A percentile compares a stretch with the other conserved stretches of the same genome.
Conservation (phyloP, 192 early-diverging fungal species). For the Umbelopsis sp. region DNA sequence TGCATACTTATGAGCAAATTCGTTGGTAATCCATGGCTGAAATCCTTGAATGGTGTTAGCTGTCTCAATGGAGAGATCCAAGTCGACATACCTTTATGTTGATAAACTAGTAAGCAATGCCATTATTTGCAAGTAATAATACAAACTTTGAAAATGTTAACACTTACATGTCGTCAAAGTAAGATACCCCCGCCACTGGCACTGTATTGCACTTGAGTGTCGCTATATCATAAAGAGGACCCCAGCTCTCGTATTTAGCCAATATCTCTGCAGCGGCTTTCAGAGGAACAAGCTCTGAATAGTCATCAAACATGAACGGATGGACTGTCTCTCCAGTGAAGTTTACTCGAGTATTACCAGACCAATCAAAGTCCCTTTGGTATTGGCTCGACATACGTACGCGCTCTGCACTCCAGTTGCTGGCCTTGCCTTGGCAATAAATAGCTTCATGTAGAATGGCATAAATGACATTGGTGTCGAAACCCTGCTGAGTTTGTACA, state of each 20-base stretch:
- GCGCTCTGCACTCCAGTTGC: constrained; percentile 64
- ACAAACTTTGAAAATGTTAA: background rate
- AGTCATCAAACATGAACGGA: constrained; percentile 76
- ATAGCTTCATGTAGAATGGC: constrained; percentile 68
- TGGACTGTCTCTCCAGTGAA: constrained; percentile 73
- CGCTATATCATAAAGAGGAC: constrained; percentile 55
- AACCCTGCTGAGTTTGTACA: constrained; percentile 44
- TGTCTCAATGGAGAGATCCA: constrained; percentile 58
- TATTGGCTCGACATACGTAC: constrained; percentile 44
- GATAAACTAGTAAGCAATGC: background rate
- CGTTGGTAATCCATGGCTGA: constrained; percentile 68
- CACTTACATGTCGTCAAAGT: constrained; percentile 69
- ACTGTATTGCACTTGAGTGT: constrained; percentile 49
- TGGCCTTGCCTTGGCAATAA: constrained; percentile 61
- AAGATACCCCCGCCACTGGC: constrained; percentile 61
- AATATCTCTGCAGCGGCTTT: constrained; percentile 58
- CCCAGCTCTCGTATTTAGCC: constrained; percentile 58
- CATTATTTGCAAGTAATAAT: background rate
- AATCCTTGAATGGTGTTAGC: constrained; percentile 54
- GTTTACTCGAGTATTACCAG: constrained; percentile 52
- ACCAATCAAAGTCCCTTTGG: constrained; percentile 40
- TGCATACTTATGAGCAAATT: constrained; percentile 63
- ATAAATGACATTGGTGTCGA: constrained; percentile 65
- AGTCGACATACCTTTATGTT: constrained; percentile 52
- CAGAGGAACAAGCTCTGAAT: constrained; percentile 57